Percentiles rank a stretch among this genome's conserved stretches.
Conservation (phyloP, 768 basidiomycete species). For the Rhodotorula sphaerocarpa region DNA sequence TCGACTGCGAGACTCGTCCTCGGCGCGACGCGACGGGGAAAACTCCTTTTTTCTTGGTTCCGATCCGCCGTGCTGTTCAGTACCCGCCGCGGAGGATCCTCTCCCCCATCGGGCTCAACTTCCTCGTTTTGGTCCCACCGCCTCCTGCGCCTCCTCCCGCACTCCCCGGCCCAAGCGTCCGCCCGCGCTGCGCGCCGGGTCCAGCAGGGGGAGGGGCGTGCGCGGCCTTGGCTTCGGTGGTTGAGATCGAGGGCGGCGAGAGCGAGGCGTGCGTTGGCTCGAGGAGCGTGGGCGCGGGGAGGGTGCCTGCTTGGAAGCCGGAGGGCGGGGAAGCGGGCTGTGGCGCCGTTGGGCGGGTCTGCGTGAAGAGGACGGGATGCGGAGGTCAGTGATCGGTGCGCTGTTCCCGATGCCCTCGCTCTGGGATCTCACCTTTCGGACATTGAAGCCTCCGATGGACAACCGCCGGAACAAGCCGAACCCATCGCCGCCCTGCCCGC, state of each 20-base stretch:
- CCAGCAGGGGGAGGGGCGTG: neutral
- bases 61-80: too few relatives aligned
- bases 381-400: neutral
- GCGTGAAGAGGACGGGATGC: neutral
- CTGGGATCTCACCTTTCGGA: conserved; percentile 5
- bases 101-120: conserved; percentile 26
- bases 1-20: too few relatives aligned
- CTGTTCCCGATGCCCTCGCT: too few relatives aligned
- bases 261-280: conserved; percentile 1
- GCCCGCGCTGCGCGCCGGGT: neutral
- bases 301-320: neutral
- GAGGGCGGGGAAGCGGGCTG: neutral
- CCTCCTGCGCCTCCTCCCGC: neutral
- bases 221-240: neutral
- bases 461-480: conserved; percentile 22
- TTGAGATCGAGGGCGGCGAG: conserved; percentile 2
- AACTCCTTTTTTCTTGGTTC: too few relatives aligned
- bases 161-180: neutral
- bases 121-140: conserved; percentile 4
- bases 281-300: conserved; percentile 1
- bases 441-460: conserved; percentile 22
- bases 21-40: too few relatives aligned
- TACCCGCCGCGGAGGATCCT: conserved; percentile 27
- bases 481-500: conserved; percentile 2
- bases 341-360: neutral